Conservation (phyloP, 108 stramenopile species). For the Aurantiochytrium sp. region DNA sequence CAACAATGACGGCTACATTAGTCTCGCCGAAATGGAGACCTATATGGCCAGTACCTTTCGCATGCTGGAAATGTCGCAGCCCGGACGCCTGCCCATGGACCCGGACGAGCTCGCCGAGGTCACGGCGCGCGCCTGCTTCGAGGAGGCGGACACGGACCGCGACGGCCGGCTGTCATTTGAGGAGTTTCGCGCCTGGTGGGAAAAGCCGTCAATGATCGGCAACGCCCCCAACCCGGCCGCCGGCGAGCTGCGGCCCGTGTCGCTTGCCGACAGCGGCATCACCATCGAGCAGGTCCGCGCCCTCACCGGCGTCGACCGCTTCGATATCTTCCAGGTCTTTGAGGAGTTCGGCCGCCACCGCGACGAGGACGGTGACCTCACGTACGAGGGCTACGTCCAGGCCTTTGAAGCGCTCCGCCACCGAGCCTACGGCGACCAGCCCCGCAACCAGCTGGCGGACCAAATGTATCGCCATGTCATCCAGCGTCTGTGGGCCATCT, state of each 20-base stretch:
- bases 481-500: neutral
- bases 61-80: neutral
- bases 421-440: neutral
- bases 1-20: constrained; percentile 24
- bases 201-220: neutral
- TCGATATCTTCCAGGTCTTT: constrained; percentile 14
- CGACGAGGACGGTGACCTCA: neutral
- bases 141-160: neutral
- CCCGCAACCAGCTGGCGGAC: neutral
- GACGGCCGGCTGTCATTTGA: constrained; percentile 32
- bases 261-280: neutral
- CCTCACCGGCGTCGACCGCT: neutral
- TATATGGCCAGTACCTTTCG: neutral
- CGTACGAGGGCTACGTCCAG: neutral
- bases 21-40: neutral
- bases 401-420: constrained; percentile 13
- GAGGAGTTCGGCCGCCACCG: neutral
- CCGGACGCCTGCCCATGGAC: neutral
- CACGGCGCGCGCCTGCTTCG: neutral
- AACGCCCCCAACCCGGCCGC: neutral
- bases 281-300: neutral
- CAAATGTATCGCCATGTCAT: neutral
- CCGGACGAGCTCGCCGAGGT: neutral
- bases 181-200: constrained; percentile 26
- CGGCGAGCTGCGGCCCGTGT: neutral